Conservation (phyloP, 164 flowering plant species). For the Berberis thunbergii region DNA sequence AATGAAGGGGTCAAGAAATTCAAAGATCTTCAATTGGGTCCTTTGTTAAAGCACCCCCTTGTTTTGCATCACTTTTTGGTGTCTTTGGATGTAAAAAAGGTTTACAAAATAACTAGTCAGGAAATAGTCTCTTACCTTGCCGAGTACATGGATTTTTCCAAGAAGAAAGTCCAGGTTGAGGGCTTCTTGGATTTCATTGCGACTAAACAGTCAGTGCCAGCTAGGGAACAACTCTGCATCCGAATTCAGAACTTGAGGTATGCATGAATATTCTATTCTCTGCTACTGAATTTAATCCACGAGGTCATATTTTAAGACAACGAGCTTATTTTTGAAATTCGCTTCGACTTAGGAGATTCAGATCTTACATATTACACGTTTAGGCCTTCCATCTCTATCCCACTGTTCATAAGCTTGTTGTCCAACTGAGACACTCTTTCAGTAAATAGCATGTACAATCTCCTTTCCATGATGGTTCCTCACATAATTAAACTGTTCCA, state of each 20-base stretch:
- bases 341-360: too few species aligned
- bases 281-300: background rate
- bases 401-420: too few species aligned
- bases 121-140: conserved; percentile 44
- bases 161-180: conserved; percentile 29
- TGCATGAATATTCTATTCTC: conserved; percentile 11
- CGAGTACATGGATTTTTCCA: conserved; percentile 23
- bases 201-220: conserved; percentile 25
- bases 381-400: too few species aligned
- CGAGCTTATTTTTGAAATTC: too few species aligned
- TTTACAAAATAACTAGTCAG: conserved; percentile 45
- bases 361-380: too few species aligned
- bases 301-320: too few species aligned
- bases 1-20: conserved; percentile 57
- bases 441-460: too few species aligned
- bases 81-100: conserved; percentile 30
- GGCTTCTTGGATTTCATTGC: conserved; percentile 60
- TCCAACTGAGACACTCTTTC: too few species aligned
- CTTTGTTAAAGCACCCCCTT: conserved; percentile 69
- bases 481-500: too few species aligned
- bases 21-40: conserved; percentile 86
- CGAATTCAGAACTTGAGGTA: conserved; percentile 80
- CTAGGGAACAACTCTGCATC: conserved; percentile 52
- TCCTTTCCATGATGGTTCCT: too few species aligned
- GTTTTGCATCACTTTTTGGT: conserved; percentile 58